Conservation (phyloP, 352 stramenopile species). For the Phytophthora chlamydospora region DNA sequence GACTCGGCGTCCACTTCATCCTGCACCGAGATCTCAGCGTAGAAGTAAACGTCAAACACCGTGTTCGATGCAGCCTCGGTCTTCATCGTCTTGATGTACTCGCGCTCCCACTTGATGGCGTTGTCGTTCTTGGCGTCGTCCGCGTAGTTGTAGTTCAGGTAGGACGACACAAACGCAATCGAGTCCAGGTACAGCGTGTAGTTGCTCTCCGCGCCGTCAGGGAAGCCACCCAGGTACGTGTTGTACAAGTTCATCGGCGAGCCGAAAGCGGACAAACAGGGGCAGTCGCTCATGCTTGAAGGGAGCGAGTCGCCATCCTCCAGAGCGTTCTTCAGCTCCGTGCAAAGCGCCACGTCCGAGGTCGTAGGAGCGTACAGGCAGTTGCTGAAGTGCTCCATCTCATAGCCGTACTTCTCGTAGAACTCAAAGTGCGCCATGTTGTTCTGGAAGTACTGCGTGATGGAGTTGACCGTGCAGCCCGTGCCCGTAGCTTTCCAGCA, state of each 20-base stretch:
- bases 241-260: conserved; percentile 80
- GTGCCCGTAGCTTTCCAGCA: conserved; percentile 74
- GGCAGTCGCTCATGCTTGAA: conserved; percentile 63
- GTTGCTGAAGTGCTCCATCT: conserved; percentile 62
- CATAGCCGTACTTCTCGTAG: conserved; percentile 55
- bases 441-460: conserved; percentile 78
- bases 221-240: conserved; percentile 63
- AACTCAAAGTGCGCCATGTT: conserved; percentile 63
- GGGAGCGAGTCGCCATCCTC: conserved; percentile 48
- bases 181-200: conserved; percentile 56
- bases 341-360: conserved; percentile 55
- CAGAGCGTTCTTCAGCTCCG: conserved; percentile 42
- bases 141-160: conserved; percentile 70
- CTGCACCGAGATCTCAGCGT: conserved; percentile 63
- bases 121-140: conserved; percentile 51
- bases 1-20: conserved; percentile 67
- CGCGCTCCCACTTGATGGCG: conserved; percentile 62
- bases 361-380: conserved; percentile 66
- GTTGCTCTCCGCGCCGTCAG: conserved; percentile 53
- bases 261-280: conserved; percentile 62
- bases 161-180: conserved; percentile 54
- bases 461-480: conserved; percentile 59
- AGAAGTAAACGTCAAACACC: conserved; percentile 64
- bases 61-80: conserved; percentile 42
- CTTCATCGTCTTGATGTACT: conserved; percentile 65